A percentile compares a stretch with the other conserved stretches of the same genome.
phyloP scores from a whole-genome alignment of 306 rosid genomes.

The Casuarina cunninghamiana region DNA sequence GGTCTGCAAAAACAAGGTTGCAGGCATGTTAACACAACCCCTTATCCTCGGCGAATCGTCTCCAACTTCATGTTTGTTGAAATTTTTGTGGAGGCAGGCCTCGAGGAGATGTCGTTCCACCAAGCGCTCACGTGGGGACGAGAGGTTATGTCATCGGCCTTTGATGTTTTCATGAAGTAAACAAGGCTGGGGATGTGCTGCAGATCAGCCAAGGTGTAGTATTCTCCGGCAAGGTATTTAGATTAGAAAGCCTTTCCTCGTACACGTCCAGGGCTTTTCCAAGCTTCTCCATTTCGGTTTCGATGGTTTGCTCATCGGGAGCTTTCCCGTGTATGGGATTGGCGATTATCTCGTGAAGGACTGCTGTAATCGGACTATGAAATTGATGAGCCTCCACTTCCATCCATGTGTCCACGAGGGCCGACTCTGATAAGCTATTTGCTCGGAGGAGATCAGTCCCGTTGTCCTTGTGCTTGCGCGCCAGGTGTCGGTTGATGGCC shows the following conservation, averaged over 20 bases:
- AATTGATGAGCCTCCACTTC: constrained; percentile 17
- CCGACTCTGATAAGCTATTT: background rate
- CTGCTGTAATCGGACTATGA: background rate
- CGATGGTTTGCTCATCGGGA: constrained; percentile 3
- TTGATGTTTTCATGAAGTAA: constrained; percentile 16
- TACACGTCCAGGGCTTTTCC: constrained; percentile 14
- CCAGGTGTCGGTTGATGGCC: constrained; percentile 20
- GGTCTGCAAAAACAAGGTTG: background rate
- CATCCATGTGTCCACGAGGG: constrained; percentile 12
- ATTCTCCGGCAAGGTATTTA: constrained; percentile 11
- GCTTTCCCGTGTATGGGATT: background rate
- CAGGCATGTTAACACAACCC: background rate
- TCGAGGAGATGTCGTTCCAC: constrained; percentile 25
- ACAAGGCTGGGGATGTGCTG: constrained; percentile 14
- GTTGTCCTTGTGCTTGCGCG: constrained; percentile 6
- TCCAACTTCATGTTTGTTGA: constrained; percentile 7
- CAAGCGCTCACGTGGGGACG: constrained; percentile 12
- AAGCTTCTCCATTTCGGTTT: constrained; percentile 4
- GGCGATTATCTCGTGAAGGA: background rate
- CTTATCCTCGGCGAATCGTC: background rate
- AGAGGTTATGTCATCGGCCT: background rate
- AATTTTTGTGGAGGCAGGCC: constrained; percentile 2
- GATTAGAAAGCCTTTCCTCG: constrained; percentile 10
- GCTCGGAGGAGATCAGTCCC: constrained; percentile 22
- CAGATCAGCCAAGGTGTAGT: constrained; percentile 11